phyloP scores from a whole-genome alignment of 441 rosid genomes.

The Geranium incanum region DNA sequence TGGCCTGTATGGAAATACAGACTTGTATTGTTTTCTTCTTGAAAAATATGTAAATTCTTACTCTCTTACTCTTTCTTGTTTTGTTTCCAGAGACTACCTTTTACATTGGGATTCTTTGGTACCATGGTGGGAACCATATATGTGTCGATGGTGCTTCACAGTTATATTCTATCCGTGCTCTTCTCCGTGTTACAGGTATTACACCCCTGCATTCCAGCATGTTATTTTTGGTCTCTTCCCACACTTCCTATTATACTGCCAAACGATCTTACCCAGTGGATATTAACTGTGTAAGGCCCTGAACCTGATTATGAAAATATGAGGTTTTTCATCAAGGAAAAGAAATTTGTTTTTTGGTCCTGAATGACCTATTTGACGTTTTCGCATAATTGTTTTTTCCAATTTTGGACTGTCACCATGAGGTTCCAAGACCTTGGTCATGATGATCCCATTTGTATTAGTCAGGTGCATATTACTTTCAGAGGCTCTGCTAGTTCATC shows the following conservation, averaged over 20 bases:
- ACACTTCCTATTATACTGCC: conserved; percentile 20
- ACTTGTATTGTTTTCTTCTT: background rate
- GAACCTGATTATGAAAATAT: background rate
- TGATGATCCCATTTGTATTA: no score
- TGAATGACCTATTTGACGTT: background rate
- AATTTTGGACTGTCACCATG: no score
- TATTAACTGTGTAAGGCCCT: background rate
- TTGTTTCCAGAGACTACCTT: conserved; percentile 51
- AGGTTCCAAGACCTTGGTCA: no score
- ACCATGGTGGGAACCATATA: conserved; percentile 60
- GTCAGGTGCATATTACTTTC: no score
- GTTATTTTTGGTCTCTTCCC: conserved; percentile 11
- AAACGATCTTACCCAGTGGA: background rate
- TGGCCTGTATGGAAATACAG: background rate
- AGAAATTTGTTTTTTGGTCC: background rate
- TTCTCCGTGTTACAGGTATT: conserved; percentile 59
- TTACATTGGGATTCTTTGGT: conserved; percentile 46
- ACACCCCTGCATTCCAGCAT: conserved; percentile 1
- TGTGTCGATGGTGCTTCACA: conserved; percentile 62
- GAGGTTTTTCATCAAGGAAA: background rate
- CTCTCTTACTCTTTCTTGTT: background rate
- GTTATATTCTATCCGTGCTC: conserved; percentile 55
- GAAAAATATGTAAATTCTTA: background rate
- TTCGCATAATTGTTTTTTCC: no score
- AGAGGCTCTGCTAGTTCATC: background rate